Percentiles rank a stretch among this genome's conserved stretches.
These are phyloP conservation scores for Gossypioides kirkii DNA, from an alignment of 345 rosid species.

Conservation along the genomic window DNA sequence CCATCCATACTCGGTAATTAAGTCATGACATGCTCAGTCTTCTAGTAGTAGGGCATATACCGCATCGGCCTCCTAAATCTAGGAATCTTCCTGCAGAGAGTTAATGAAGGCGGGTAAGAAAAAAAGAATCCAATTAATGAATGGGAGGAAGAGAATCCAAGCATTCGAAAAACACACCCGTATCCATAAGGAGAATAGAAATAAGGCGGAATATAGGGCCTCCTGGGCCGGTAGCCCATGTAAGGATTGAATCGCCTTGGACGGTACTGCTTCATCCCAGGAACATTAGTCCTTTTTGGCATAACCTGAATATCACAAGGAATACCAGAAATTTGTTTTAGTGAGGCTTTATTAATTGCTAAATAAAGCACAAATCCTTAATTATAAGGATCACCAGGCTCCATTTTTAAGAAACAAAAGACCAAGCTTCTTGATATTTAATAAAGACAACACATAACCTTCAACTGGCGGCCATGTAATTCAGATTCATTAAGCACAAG, in stretches of 20 bases:
- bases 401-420: neutral
- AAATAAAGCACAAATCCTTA: neutral
- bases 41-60: slow-evolving; percentile 87
- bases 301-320: slow-evolving; percentile 43
- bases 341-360: neutral
- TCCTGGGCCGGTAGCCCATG: slow-evolving; percentile 58
- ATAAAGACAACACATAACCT: slow-evolving; percentile 33
- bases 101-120: neutral
- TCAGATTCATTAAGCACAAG: slow-evolving; percentile 80
- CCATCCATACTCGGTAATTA: neutral
- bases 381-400: neutral
- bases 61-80: slow-evolving; percentile 85
- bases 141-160: neutral
- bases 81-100: slow-evolving; percentile 71
- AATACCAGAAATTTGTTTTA: neutral
- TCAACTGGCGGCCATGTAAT: slow-evolving; percentile 89
- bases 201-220: slow-evolving; percentile 72
- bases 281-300: slow-evolving; percentile 89
- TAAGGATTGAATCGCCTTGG: slow-evolving; percentile 72
- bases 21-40: slow-evolving; percentile 1
- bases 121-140: neutral
- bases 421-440: neutral
- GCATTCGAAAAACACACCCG: slow-evolving; percentile 47
- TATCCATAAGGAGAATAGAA: slow-evolving; percentile 86
- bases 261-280: slow-evolving; percentile 87